Percentiles rank a stretch among this genome's conserved stretches.
phyloP scores from a whole-genome alignment of 441 rosid species.

The Brassica balearica region DNA sequence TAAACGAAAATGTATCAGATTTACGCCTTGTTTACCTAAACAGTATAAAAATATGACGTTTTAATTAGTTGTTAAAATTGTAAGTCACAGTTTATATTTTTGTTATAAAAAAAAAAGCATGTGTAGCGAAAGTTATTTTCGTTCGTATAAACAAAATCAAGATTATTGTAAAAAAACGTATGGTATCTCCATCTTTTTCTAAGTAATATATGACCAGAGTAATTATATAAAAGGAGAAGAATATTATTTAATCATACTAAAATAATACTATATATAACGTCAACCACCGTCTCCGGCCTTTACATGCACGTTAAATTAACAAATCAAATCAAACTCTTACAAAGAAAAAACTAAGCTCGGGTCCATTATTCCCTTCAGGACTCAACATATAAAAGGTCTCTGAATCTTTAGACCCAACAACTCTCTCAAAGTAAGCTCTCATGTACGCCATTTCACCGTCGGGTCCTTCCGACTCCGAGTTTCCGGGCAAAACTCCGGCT shows the following conservation, averaged over 20 bases:
- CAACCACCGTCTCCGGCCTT: slow-evolving; percentile 15
- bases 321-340: slow-evolving; percentile 43
- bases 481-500: slow-evolving; percentile 64
- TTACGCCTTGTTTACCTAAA: not conserved
- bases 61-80: not conserved
- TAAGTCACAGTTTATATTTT: not conserved
- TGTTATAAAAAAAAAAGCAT: not conserved
- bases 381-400: slow-evolving; percentile 58
- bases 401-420: slow-evolving; percentile 56
- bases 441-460: slow-evolving; percentile 50
- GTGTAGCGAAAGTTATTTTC: not conserved
- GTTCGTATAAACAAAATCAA: not conserved
- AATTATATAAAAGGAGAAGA: not conserved
- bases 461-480: slow-evolving; percentile 45
- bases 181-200: not conserved
- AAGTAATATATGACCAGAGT: not conserved
- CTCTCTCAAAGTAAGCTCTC: slow-evolving; percentile 52
- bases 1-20: not conserved
- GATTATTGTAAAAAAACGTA: not conserved
- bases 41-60: not conserved
- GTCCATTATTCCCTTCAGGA: slow-evolving; percentile 55
- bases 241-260: slow-evolving; percentile 9
- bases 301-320: slow-evolving; percentile 27
- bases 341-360: slow-evolving; percentile 56
- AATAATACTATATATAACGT: slow-evolving; percentile 6